Base-by-base conservation (phyloP, 2,329 filamentous ascomycete genomes). In the Acarospora socialis region DNA sequence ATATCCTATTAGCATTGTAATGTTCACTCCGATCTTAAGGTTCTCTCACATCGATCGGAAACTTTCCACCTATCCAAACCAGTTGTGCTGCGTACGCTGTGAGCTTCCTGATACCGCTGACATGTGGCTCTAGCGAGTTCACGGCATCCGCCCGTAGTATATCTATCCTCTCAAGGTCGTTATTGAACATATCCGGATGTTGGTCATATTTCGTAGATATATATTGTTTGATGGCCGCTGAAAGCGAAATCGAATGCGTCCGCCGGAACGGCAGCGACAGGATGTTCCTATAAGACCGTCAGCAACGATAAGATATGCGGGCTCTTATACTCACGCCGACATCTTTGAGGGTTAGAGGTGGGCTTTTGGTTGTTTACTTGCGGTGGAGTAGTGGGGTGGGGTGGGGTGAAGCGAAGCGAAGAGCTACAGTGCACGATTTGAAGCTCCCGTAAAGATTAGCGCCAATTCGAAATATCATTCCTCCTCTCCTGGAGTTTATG, bases 181-280 rank as follows among this genome's bases (percentile, higher is more conserved):
- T 70, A 41, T 74, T 73, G 57, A 98, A 98, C 78, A 93, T 92
- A 56, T 94, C 84, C 20, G 90, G 87, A 52, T 93, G 87, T 54
- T 98, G 90, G 57, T 95, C 87, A 77, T 95, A 95, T 67, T 95
- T 94, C 56, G 74, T 78, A 39, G 84, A 92, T 50, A 98, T 95
- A 62, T 98, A 95, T 53, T 90, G 77, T 43, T 81, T 83, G 53
- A 98, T 84, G 30, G 84, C 80, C 39, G 73, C 66, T 34, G 81
- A 79, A 39, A 95, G 69, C 37, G 78, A 79, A 23, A 93, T 66
- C 35, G 77, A 68, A 42, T 80, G 74, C 31, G 84, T 87, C 51
- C 77, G 81, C 46, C 87, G 82, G 58, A 95, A 95, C 6, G 87
- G 86, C 40, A 93, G 66, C 52, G 77, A 73, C 34, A 92, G 69